Percentiles rank a stretch among this genome's conserved stretches.
Evolutionary conservation across 2,329 filamentous ascomycete species (phyloP).

Genomic region (Fusarium duplospermum): DNA sequence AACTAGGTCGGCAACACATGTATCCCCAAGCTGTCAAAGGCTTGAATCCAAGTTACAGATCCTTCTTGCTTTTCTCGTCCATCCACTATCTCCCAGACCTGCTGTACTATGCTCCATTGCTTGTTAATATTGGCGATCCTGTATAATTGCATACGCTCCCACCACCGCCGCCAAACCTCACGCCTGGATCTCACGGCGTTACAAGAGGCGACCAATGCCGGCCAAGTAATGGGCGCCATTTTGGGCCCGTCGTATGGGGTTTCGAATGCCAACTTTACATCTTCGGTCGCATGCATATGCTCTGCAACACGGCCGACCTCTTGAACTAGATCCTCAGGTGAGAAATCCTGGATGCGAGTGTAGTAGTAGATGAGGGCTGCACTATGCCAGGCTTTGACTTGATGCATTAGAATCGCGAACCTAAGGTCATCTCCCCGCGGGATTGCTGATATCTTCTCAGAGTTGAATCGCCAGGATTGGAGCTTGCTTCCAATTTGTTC

Average conservation of each 20-base stretch:
- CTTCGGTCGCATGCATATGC: background rate
- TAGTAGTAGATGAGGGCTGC: background rate
- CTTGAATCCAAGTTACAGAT: background rate
- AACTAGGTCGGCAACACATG: background rate
- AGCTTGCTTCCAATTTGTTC: background rate
- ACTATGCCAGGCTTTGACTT: background rate
- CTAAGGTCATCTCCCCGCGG: background rate
- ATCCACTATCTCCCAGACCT: constrained; percentile 8
- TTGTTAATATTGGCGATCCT: constrained; percentile 13
- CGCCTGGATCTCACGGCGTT: background rate
- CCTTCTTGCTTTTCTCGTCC: background rate
- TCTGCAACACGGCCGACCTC: background rate
- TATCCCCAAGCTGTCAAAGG: background rate
- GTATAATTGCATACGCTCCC: constrained; percentile 12
- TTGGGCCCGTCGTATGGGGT: background rate
- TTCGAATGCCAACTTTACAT: background rate
- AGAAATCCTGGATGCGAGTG: background rate
- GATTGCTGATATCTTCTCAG: background rate
- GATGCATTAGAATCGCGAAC: background rate
- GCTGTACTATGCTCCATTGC: constrained; percentile 13
- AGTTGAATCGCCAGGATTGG: background rate
- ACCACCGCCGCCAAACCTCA: constrained; percentile 13
- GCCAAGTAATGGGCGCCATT: background rate
- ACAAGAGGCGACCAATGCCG: background rate
- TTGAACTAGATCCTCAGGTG: background rate